Percentiles rank a stretch among this genome's conserved stretches.
phyloP scores from a whole-genome alignment of 2,329 filamentous ascomycete genomes.

The Fusarium secorum region DNA sequence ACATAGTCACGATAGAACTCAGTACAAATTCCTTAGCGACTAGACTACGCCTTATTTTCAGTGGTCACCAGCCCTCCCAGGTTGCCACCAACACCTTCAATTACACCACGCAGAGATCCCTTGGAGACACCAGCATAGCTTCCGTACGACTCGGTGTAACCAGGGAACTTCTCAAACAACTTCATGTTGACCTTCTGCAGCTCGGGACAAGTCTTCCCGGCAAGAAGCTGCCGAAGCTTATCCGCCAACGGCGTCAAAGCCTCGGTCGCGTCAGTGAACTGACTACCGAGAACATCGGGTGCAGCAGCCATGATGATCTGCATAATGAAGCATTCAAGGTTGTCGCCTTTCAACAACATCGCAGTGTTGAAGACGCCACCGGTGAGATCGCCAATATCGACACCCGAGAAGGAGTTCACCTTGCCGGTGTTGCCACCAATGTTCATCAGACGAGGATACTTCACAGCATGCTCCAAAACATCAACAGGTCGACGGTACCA shows the following conservation, averaged over 20 bases:
- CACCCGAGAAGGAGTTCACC: neutral
- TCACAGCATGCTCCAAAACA: neutral
- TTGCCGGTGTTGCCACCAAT: conserved; percentile 3
- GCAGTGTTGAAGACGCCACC: conserved; percentile 53
- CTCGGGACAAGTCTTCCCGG: neutral
- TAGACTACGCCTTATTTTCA: neutral
- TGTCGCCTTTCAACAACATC: conserved; percentile 55
- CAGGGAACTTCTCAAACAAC: conserved; percentile 6
- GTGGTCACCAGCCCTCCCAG: neutral
- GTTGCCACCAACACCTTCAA: neutral
- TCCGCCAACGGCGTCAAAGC: neutral
- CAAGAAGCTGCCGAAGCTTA: neutral
- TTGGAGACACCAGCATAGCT: conserved; percentile 17
- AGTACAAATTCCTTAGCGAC: rapidly evolving
- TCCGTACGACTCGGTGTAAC: conserved; percentile 11
- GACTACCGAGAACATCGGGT: conserved; percentile 1
- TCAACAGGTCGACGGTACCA: conserved; percentile 4
- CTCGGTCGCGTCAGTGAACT: conserved; percentile 4
- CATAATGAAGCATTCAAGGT: conserved; percentile 51
- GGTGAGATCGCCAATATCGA: conserved; percentile 43
- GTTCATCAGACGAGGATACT: neutral
- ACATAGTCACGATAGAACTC: rapidly evolving
- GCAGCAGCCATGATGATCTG: conserved; percentile 43
- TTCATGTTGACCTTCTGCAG: conserved; percentile 3
- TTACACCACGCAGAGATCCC: neutral